These are phyloP conservation scores for Phialophora macrospora DNA, from an alignment of 2,329 filamentous ascomycete genomes.

Conservation along the genomic window DNA sequence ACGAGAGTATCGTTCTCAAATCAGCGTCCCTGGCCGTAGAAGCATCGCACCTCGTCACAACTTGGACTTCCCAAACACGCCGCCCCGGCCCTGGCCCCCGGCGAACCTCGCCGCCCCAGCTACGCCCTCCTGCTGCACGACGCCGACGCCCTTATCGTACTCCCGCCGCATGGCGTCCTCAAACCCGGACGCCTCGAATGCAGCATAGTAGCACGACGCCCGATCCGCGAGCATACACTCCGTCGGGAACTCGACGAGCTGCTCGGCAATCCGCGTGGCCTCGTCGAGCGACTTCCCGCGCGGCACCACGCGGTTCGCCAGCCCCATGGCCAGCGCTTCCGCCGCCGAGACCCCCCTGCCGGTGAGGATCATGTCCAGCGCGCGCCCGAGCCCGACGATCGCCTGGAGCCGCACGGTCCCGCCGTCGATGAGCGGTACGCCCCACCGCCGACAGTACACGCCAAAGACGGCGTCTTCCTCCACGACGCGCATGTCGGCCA, in stretches of 20 bases:
- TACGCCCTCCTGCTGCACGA: conserved; percentile 53
- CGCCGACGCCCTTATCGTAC: conserved; percentile 51
- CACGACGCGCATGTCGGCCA: conserved; percentile 60
- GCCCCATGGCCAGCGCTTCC: conserved; percentile 58
- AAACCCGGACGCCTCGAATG: conserved; percentile 55
- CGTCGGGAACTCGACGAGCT: conserved; percentile 58
- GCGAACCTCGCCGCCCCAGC: conserved; percentile 50
- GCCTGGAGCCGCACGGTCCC: conserved; percentile 60
- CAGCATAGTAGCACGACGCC: conserved; percentile 55
- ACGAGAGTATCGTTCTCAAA: not conserved
- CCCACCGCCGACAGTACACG: conserved; percentile 61
- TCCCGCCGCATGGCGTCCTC: conserved; percentile 58
- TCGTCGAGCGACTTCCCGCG: conserved; percentile 58
- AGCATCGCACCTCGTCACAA: conserved; percentile 18
- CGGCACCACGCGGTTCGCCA: conserved; percentile 59
- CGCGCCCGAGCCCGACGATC: conserved; percentile 58
- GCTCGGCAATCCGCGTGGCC: conserved; percentile 54
- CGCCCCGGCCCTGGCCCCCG: conserved; percentile 49
- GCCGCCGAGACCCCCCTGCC: conserved; percentile 55
- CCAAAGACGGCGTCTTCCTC: conserved; percentile 61
- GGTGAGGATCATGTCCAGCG: conserved; percentile 63
- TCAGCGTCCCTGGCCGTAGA: not conserved
- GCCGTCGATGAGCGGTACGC: conserved; percentile 58
- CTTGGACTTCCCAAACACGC: conserved; percentile 37
- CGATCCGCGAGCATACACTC: conserved; percentile 59